phyloP scores from a whole-genome alignment of 2,329 filamentous ascomycete species.

The Scedosporium minutisporum region DNA sequence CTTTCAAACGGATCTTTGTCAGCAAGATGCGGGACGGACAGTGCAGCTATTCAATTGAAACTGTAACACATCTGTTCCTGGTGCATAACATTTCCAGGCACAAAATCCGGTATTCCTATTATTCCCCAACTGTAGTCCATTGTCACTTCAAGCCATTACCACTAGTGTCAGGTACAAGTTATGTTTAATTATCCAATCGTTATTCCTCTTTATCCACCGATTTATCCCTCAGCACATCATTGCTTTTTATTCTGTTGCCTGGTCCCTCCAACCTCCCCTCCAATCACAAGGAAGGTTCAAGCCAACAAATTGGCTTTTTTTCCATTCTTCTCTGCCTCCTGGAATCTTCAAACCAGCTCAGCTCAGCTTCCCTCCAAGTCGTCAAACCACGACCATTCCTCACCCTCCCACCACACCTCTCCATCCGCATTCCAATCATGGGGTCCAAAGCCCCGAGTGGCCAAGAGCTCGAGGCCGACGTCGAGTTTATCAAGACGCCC shows the following conservation, averaged over 20 bases:
- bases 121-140: no score
- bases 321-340: background rate
- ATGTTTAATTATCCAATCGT: background rate
- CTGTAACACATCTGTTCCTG: no score
- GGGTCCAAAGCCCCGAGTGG: constrained; percentile 3
- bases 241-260: background rate
- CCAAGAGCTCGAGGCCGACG: constrained; percentile 22
- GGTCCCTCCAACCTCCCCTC: background rate
- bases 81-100: no score
- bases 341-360: background rate
- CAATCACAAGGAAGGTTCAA: background rate
- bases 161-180: no score
- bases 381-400: background rate
- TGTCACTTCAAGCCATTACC: no score
- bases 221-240: background rate
- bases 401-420: background rate
- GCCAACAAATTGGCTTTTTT: constrained; percentile 2
- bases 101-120: no score
- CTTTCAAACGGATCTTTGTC: no score
- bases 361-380: background rate
- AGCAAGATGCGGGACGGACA: no score
- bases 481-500: constrained; percentile 33
- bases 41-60: no score
- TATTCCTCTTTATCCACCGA: background rate
- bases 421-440: constrained; percentile 7